Conservation (phyloP, 306 rosid species). For the Trichosanthes truncata region DNA sequence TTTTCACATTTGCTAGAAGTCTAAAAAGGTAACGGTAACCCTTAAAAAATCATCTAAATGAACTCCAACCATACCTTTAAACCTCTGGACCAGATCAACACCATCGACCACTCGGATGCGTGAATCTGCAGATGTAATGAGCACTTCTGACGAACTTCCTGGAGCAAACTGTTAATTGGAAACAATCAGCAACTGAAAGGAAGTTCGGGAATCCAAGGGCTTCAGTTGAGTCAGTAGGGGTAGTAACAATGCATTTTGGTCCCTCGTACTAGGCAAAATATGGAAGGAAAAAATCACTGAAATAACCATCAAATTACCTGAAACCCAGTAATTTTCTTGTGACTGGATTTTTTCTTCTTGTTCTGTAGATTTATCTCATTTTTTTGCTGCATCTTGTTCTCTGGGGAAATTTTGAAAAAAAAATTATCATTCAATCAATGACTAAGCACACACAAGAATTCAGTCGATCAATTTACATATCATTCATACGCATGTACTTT, state of each 20-base stretch:
- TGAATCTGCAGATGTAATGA: conserved; percentile 93
- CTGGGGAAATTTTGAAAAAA: conserved; percentile 28
- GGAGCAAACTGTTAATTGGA: conserved; percentile 79
- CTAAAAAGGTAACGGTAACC: not conserved
- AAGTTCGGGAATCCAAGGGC: not conserved
- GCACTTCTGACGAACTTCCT: conserved; percentile 89
- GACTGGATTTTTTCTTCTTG: conserved; percentile 88
- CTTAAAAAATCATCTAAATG: not conserved
- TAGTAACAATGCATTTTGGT: not conserved
- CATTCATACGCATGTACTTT: not conserved
- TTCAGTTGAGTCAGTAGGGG: not conserved
- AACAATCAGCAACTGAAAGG: conserved; percentile 25
- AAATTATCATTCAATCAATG: conserved; percentile 5
- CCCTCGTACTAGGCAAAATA: not conserved
- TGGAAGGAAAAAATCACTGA: not conserved
- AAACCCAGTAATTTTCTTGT: conserved; percentile 94
- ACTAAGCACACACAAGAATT: not conserved
- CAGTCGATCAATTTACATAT: conserved; percentile 8
- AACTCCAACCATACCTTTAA: conserved; percentile 54
- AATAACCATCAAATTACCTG: conserved; percentile 48
- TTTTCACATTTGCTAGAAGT: not conserved
- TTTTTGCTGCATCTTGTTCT: conserved; percentile 79
- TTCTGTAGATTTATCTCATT: conserved; percentile 79
- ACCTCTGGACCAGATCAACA: conserved; percentile 76
- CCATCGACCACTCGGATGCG: conserved; percentile 87